Conservation (phyloP, 441 rosid species). For the Populus trichocarpa region DNA sequence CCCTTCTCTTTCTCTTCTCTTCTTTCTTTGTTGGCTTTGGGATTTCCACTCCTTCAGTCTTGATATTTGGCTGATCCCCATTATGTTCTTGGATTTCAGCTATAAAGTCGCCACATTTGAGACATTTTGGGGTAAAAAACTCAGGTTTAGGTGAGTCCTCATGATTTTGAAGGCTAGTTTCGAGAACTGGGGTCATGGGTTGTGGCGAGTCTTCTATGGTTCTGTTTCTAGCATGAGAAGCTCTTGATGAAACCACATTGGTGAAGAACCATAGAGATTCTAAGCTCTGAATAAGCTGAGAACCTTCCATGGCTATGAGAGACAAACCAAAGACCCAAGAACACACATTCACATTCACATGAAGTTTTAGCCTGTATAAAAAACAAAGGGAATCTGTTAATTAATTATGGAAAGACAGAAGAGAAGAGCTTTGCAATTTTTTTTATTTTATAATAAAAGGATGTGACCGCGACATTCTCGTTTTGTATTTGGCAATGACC, state of each 20-base stretch:
- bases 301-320: constrained; percentile 28
- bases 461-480: background rate
- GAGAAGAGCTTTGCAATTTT: background rate
- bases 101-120: constrained; percentile 16
- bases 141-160: constrained; percentile 1
- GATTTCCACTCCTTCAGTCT: constrained; percentile 11
- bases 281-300: constrained; percentile 31
- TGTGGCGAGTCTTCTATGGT: constrained; percentile 15
- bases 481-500: background rate
- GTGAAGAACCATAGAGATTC: constrained; percentile 53
- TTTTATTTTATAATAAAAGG: background rate
- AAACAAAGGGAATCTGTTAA: background rate
- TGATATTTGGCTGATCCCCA: background rate
- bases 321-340: background rate
- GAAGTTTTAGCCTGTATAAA: background rate
- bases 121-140: constrained; percentile 6
- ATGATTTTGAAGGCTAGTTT: background rate
- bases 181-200: constrained; percentile 1
- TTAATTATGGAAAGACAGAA: background rate
- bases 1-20: constrained; percentile 11
- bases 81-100: background rate
- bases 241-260: constrained; percentile 18
- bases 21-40: constrained; percentile 11
- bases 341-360: background rate
- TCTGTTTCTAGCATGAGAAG: background rate